Evolutionary conservation across 805 yeast species (phyloP), one percentile per base, ranked within the genome.

Genomic region (Yarrowia sp.): DNA sequence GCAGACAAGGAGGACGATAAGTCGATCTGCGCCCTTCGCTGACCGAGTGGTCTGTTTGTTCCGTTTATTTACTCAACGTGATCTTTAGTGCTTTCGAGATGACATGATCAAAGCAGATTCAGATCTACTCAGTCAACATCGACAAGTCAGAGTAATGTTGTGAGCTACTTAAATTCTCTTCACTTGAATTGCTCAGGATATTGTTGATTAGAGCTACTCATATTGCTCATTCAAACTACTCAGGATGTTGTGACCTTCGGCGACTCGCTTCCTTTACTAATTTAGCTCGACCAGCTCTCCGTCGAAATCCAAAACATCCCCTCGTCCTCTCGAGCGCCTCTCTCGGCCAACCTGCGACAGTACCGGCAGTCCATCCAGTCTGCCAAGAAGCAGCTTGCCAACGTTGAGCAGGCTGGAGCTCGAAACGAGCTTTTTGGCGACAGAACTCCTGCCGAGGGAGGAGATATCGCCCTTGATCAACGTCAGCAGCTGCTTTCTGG

Each of bases 231-330:
- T n/a, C n/a, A n/a, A n/a, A n/a, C n/a, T n/a, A n/a, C n/a, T n/a
- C n/a, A 25, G 1, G 27, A 25, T 25, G 27, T 25, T n/a, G n/a
- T n/a, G n/a, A n/a, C n/a, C 21, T 21, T 16, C 21, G 21, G 19
- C 38, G 21, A 2, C 27, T 6, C 21, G 12, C 13, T n/a, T 5
- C 24, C 24, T 9, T 2, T n/a, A 16, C 32, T 41, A 44, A 31
- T 38, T 1, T 33, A 75, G 78, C 73, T 90, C 44, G 97, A 92
- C 66, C 96, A 93, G 67, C 86, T 94, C 86, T 84, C 84, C 25
- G 79, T 93, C 41, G 98, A 93, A 71, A 87, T 92, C 1, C 91
- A 87, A 70, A 86, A 86, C 68, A 80, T 90, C 32, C 90, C 97
- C n/a, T 85, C 93, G 64, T 82, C 74, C 65, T 82, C 78, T 65